These are phyloP conservation scores for Citrullus colocynthis DNA, from an alignment of 306 rosid genomes.

Conservation along the genomic window DNA sequence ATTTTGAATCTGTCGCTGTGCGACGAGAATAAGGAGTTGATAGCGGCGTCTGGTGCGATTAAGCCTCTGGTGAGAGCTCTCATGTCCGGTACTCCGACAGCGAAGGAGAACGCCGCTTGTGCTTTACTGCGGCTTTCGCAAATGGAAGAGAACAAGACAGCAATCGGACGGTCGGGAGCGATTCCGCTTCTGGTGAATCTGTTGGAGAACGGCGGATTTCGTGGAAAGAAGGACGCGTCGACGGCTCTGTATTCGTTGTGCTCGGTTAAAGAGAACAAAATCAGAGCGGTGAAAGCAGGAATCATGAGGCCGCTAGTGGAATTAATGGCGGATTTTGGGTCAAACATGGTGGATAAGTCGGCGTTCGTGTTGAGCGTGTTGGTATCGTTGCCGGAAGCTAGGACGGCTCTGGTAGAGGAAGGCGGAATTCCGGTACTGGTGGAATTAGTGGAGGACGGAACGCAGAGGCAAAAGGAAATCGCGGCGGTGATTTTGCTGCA, in stretches of 20 bases:
- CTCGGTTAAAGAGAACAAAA: conserved; percentile 68
- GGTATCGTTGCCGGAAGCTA: conserved; percentile 58
- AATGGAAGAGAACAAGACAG: conserved; percentile 50
- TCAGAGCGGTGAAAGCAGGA: conserved; percentile 66
- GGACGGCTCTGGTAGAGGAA: conserved; percentile 66
- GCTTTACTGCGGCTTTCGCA: conserved; percentile 79
- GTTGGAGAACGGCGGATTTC: conserved; percentile 47
- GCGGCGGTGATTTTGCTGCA: conserved; percentile 58
- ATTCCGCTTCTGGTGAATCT: conserved; percentile 66
- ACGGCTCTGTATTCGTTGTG: conserved; percentile 82
- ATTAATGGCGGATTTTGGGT: conserved; percentile 78
- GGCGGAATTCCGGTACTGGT: conserved; percentile 87
- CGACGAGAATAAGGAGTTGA: conserved; percentile 78
- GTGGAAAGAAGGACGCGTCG: conserved; percentile 91
- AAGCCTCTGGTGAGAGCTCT: conserved; percentile 66
- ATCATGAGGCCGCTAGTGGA: conserved; percentile 82
- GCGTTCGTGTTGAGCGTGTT: conserved; percentile 76
- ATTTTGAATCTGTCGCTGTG: conserved; percentile 80
- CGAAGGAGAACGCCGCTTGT: conserved; percentile 92
- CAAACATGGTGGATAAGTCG: conserved; percentile 91
- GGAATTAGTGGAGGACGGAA: conserved; percentile 80
- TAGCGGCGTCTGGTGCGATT: conserved; percentile 70
- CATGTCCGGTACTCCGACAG: conserved; percentile 45
- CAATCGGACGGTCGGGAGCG: conserved; percentile 85
- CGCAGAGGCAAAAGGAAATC: conserved; percentile 83